Evolutionary conservation across 768 basidiomycete species (phyloP).

Genomic region (Grammothele lineata): DNA sequence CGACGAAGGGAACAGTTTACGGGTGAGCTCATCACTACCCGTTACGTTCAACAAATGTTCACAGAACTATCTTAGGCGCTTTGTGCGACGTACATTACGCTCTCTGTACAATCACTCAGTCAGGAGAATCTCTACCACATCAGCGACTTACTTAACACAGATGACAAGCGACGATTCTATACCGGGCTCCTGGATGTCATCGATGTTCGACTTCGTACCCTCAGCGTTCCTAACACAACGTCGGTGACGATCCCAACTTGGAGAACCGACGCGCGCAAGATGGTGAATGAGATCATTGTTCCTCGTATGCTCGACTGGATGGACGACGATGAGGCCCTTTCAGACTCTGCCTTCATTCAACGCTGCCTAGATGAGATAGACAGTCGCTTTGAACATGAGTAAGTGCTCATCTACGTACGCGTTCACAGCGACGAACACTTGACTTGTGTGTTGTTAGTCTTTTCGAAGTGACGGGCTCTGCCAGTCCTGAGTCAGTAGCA

Average conservation of each 20-base stretch:
- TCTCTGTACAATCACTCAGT: slow-evolving; percentile 28
- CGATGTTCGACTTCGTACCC: neutral
- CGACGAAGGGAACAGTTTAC: slow-evolving; percentile 16
- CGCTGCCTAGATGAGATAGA: slow-evolving; percentile 45
- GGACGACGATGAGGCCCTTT: slow-evolving; percentile 43
- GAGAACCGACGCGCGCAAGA: slow-evolving; percentile 7
- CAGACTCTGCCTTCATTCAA: slow-evolving; percentile 37
- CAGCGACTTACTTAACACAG: slow-evolving; percentile 5
- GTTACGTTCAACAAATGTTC: too few relatives aligned
- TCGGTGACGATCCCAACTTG: slow-evolving; percentile 7
- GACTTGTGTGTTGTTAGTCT: neutral
- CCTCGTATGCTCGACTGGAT: slow-evolving; percentile 51
- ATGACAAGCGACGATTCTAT: neutral
- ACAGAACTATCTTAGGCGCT: slow-evolving; percentile 16
- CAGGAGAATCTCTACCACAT: slow-evolving; percentile 20
- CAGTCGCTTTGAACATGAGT: slow-evolving; percentile 30
- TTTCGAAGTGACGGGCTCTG: slow-evolving; percentile 31
- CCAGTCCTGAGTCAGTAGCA: slow-evolving; percentile 31
- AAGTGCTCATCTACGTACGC: slow-evolving; percentile 2
- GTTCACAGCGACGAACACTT: too few relatives aligned
- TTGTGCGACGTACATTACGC: slow-evolving; percentile 28
- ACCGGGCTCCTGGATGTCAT: slow-evolving; percentile 1
- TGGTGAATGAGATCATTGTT: slow-evolving; percentile 35
- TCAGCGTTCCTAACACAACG: too few relatives aligned
- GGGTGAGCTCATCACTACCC: slow-evolving; percentile 10